Evolutionary conservation across 208 protist species (phyloP), one percentile per base, ranked within the genome.

Genomic region (Acanthamoeba sp.): DNA sequence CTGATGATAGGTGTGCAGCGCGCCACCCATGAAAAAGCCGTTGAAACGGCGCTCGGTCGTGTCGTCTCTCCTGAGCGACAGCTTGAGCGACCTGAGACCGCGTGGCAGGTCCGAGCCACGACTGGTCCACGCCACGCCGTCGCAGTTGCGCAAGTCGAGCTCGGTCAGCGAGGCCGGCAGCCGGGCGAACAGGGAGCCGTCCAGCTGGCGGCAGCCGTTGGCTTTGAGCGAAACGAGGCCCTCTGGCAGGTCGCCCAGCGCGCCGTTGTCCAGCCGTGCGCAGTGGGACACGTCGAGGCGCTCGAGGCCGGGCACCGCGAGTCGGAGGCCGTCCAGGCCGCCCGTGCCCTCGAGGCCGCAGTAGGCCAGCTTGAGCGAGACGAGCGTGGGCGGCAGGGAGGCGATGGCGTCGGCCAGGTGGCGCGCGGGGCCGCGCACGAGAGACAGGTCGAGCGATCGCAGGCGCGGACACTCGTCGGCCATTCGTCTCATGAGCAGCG

Each of bases 281-380:
- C 66, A 76, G n/a, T 76, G 66, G 14, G 66, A 34, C n/a, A 76
- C 66, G 36, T 76, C 66, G 66, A 76, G 66, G 29, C 16, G 36
- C n/a, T 24, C 40, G 66, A 76, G 66, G 12, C 29, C 66, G 66
- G 66, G 66, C 66, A 29, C 40, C 14, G 40, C 66, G 34, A 6
- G 66, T 7, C 7, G n/a, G 29, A 76, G 66, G 34, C n/a, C 7
- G 66, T 76, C 66, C 29, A 76, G 66, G 36, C 40, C 40, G 36
- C 14, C 66, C 66, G 66, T 4, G 66, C 66, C 66, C 66, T 76
- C 66, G 29, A 76, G 14, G 12, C 66, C 66, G 36, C 34, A 42
- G 66, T 76, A 76, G 66, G 66, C n/a, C 66, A 76, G 66, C 12
- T 7, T 20, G 34, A 76, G 66, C 29, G 34, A 34, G 34, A 29